Percentiles rank a stretch among this genome's conserved stretches.
Evolutionary conservation across 306 rosid species (phyloP).

Genomic region (Cicer chorassanicum): DNA sequence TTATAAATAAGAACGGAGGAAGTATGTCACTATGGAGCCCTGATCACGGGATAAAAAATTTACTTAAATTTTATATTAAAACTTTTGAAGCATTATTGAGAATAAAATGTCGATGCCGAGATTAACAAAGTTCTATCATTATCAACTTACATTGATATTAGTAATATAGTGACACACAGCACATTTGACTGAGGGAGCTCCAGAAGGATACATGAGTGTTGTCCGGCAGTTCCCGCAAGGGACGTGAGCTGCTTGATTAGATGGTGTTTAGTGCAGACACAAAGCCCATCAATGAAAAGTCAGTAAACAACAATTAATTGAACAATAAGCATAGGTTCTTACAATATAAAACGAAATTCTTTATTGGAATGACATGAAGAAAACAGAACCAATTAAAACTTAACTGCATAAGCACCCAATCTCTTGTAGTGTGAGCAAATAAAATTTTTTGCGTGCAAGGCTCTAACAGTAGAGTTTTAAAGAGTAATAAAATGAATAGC

Average conservation of each 20-base stretch:
- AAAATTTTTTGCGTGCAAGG: constrained; percentile 19
- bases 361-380: constrained; percentile 36
- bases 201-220: constrained; percentile 87
- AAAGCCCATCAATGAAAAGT: constrained; percentile 45
- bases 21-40: background rate
- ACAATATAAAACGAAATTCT: constrained; percentile 41
- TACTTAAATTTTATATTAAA: background rate
- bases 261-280: constrained; percentile 53
- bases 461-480: constrained; percentile 22
- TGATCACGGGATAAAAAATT: constrained; percentile 6
- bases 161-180: constrained; percentile 94
- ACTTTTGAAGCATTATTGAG: background rate
- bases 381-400: constrained; percentile 33
- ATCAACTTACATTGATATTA: constrained; percentile 73
- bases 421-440: constrained; percentile 15
- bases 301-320: constrained; percentile 43
- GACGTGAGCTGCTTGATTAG: constrained; percentile 80
- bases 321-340: constrained; percentile 32
- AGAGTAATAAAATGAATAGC: constrained; percentile 22
- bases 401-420: constrained; percentile 15
- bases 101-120: constrained; percentile 31
- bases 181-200: constrained; percentile 98
- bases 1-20: too few species aligned
- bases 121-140: background rate
- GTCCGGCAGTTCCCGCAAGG: constrained; percentile 95